Evolutionary conservation across 805 yeast genomes (phyloP), one percentile per base, ranked within the genome.

Genomic region (Ogataea pignaliae): DNA sequence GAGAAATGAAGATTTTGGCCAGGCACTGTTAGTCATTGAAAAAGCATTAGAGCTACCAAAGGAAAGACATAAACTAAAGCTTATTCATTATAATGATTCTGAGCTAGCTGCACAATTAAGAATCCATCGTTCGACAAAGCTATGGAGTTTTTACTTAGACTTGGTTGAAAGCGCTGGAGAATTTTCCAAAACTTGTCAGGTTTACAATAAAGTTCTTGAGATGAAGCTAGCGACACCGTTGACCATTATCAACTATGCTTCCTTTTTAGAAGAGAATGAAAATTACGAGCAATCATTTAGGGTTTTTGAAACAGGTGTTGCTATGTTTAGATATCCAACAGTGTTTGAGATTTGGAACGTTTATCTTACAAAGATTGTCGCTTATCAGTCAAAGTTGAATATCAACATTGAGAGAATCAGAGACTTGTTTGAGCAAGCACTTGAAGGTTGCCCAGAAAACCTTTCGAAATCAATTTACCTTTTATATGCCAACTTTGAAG

Each of bases 141-240:
- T 89, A 7, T 90, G 97, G 97, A 65, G 77, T 3, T 75, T 78
- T 50, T 87, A 85, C 55, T 59, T 88, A 26, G 96, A 87, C 54
- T 57, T 87, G 28, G 70, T 83, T 14, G 90, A 85, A 60, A 71
- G 81, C 12, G 60, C 70, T 29, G 71, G 75, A 4, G 77, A 73
- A 38, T 54, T 70, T 10, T 66, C 66, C 0, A 65, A 63, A 9
- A 66, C 72, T 2, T 55, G 65, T 34, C 55, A 56, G 2, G 68
- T 72, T 1, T 84, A 83, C 55, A 87, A 83, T 38, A 61, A 70
- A 21, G 66, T 76, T 12, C 71, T 84, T 30, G 69, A 68, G 26
- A 57, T 83, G 35, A 83, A 81, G 56, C 71, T 87, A 26, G 84
- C 88, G 0, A 83, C 91, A 0, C 86, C 90, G 1, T 59, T 75